Conservation (phyloP, 2,329 filamentous ascomycete species). For the Cryphonectria nitschkei region DNA sequence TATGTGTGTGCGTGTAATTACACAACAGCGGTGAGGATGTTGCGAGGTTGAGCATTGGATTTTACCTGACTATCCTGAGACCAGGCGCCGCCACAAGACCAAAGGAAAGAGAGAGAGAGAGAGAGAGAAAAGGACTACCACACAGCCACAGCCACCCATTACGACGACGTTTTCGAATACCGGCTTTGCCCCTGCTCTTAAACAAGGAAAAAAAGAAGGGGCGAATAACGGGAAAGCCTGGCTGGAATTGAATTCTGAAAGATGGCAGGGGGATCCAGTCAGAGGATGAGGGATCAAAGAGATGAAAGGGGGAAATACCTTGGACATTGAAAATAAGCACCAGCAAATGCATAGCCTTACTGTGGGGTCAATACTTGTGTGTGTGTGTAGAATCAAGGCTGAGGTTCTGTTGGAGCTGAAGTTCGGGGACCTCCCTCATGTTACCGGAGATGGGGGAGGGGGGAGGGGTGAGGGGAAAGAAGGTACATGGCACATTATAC, state of each 20-base stretch:
- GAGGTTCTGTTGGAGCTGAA: neutral
- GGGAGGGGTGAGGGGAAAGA: too few relatives aligned
- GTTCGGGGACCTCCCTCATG: neutral
- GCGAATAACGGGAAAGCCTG: neutral
- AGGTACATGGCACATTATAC: neutral
- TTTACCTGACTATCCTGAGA: neutral
- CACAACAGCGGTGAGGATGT: neutral
- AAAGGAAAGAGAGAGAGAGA: too few relatives aligned
- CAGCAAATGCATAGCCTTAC: neutral
- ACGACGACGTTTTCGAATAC: neutral
- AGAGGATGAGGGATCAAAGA: too few relatives aligned
- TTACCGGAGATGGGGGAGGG: neutral
- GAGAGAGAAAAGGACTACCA: neutral
- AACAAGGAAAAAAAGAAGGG: neutral
- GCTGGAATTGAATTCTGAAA: neutral
- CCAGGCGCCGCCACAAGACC: neutral
- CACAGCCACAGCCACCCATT: neutral
- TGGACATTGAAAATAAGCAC: neutral
- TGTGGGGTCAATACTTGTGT: neutral
- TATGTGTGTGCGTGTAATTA: neutral
- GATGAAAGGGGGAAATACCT: too few relatives aligned
- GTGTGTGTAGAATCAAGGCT: neutral
- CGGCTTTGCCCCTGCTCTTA: neutral
- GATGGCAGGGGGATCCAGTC: too few relatives aligned
- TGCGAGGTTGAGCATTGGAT: neutral